phyloP scores from a whole-genome alignment of 1,139 yeast species.

The Pichia sp. region DNA sequence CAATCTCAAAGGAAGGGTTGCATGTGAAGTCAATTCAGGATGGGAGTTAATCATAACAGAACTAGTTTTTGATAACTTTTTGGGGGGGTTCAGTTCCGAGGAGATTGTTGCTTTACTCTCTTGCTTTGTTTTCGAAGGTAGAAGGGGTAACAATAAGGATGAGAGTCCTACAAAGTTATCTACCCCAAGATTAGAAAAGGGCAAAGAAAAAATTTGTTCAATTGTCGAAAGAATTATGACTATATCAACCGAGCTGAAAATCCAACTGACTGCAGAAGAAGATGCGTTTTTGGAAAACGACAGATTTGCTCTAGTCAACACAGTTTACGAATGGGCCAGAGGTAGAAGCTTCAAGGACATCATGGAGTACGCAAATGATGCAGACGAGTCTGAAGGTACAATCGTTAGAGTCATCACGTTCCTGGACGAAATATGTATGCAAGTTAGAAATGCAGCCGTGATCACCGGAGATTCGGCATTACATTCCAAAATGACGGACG shows the following conservation, averaged over 20 bases:
- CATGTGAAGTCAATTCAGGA: conserved; percentile 73
- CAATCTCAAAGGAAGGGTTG: conserved; percentile 78
- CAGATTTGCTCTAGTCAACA: conserved; percentile 86
- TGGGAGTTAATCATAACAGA: conserved; percentile 90
- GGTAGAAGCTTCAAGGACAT: conserved; percentile 90
- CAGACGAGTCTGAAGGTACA: conserved; percentile 85
- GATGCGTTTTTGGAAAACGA: conserved; percentile 77
- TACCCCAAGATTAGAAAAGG: conserved; percentile 81
- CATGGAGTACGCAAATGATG: conserved; percentile 54
- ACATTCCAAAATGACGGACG: conserved; percentile 83
- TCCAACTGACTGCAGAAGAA: conserved; percentile 78
- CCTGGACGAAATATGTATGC: conserved; percentile 90
- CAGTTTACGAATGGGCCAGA: conserved; percentile 97
- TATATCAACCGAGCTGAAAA: conserved; percentile 65
- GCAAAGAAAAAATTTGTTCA: conserved; percentile 64
- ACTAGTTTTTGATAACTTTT: conserved; percentile 80
- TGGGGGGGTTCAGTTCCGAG: conserved; percentile 91
- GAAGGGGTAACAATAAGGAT: conserved; percentile 35
- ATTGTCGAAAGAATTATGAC: conserved; percentile 62
- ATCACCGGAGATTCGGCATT: conserved; percentile 89
- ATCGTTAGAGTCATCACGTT: conserved; percentile 96
- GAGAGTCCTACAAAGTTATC: conserved; percentile 48
- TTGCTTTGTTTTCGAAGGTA: conserved; percentile 90
- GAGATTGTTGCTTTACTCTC: conserved; percentile 92
- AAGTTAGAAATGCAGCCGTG: conserved; percentile 89